These are phyloP conservation scores for Penicillium ucsense DNA, from an alignment of 495 filamentous ascomycete genomes.

Conservation along the genomic window DNA sequence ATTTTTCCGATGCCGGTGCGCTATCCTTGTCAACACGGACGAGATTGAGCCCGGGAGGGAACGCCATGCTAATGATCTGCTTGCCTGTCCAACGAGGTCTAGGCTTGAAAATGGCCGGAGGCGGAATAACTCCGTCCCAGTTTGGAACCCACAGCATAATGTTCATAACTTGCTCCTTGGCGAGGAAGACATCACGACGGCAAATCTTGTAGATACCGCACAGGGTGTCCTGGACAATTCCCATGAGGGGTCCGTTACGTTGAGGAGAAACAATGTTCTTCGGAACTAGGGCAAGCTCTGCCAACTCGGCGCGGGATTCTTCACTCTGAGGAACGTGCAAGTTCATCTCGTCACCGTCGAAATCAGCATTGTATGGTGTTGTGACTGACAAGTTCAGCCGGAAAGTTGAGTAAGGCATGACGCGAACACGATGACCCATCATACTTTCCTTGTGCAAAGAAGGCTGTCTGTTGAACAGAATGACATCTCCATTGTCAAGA, in stretches of 20 bases:
- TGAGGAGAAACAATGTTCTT: conserved; percentile 97
- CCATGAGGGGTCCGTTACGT: conserved; percentile 94
- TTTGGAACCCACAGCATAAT: conserved; percentile 92
- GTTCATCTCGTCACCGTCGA: conserved; percentile 99
- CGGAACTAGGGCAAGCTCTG: conserved; percentile 89
- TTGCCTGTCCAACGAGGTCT: conserved; percentile 97
- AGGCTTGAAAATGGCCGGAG: conserved; percentile 84
- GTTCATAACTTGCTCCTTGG: conserved; percentile 87
- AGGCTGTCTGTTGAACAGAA: conserved; percentile 98
- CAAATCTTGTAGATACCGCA: conserved; percentile 96
- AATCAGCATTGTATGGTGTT: conserved; percentile 98
- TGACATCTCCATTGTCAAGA: conserved; percentile 88
- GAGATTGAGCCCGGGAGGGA: conserved; percentile 80
- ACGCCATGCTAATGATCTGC: conserved; percentile 88
- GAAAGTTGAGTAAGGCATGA: conserved; percentile 99
- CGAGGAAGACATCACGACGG: conserved; percentile 83
- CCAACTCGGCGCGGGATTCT: conserved; percentile 88
- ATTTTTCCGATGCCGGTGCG: conserved; percentile 41
- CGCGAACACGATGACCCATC: conserved; percentile 96
- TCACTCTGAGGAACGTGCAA: conserved; percentile 97
- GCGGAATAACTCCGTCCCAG: conserved; percentile 92
- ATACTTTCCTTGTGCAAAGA: conserved; percentile 99
- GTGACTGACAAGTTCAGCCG: conserved; percentile 95
- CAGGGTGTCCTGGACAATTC: conserved; percentile 97
- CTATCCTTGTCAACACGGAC: conserved; percentile 48